phyloP scores from a whole-genome alignment of 352 stramenopile genomes.

The Blastocystis sp. region DNA sequence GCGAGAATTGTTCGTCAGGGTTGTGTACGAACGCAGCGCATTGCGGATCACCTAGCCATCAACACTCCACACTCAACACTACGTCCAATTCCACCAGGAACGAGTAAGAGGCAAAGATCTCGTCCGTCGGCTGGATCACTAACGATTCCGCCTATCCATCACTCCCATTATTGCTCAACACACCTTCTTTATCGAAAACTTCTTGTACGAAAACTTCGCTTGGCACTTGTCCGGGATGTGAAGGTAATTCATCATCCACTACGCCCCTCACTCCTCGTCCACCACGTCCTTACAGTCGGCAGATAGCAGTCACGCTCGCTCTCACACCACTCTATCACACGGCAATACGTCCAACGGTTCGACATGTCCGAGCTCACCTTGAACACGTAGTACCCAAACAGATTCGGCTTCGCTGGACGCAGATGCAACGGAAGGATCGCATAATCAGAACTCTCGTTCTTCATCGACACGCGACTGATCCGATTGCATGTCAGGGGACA shows the following conservation, averaged over 20 bases:
- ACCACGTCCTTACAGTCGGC: neutral
- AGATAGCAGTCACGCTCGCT: slow-evolving; percentile 18
- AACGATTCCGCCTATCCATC: slow-evolving; percentile 1
- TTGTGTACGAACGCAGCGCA: slow-evolving; percentile 2
- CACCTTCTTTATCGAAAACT: slow-evolving; percentile 29
- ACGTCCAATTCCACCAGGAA: slow-evolving; percentile 35
- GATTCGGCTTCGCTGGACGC: neutral
- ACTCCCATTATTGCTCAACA: neutral
- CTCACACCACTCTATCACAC: neutral
- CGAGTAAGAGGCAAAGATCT: slow-evolving; percentile 53
- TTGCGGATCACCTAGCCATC: neutral
- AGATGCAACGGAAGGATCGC: slow-evolving; percentile 4
- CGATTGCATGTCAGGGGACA: slow-evolving; percentile 25
- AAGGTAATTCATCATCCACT: slow-evolving; percentile 59
- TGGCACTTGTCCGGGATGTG: slow-evolving; percentile 14
- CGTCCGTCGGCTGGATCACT: slow-evolving; percentile 15
- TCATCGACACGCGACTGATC: neutral
- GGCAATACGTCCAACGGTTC: slow-evolving; percentile 17
- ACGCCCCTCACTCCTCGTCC: neutral
- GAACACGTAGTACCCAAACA: slow-evolving; percentile 20
- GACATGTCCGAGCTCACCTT: neutral
- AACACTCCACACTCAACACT: neutral
- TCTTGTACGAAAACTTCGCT: slow-evolving; percentile 19
- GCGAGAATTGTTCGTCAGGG: slow-evolving; percentile 27
- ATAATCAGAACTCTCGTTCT: slow-evolving; percentile 40